Evolutionary conservation across 2,329 filamentous ascomycete genomes (phyloP), one percentile per base, ranked within the genome.

Genomic region (Pseudodiploospora longispora): DNA sequence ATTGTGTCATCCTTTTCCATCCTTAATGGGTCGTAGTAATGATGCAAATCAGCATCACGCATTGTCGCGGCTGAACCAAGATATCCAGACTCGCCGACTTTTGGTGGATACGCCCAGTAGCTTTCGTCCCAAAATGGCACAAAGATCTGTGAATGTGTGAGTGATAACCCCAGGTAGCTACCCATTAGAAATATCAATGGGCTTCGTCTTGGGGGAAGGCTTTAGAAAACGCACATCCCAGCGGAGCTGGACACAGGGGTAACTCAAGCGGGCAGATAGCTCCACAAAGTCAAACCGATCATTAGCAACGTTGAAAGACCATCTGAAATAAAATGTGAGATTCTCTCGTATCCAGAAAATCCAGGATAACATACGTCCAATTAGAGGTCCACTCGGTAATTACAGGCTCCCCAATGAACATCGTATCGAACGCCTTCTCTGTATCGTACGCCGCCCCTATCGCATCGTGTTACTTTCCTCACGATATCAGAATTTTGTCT

Each of bases 61-160:
- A 66, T 66, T 12, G 60, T 64, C 5, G 66, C 66, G 4, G 66
- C 66, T 1, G 67, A 64, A 19, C 70, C 70, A 39, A 74, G 51
- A 42, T 63, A 73, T n/a, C 63, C 62, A 9, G 57, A 56, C 41
- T 63, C 40, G 19, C 67, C 67, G 3, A 61, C 49, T 4, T 58
- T 50, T 0, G 62, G 68, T 4, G 70, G 70, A 40, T 69, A 70
- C 7, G 56, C 46, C 70, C 69, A 73, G 32, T 64, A 52, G 1
- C 52, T 48, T 43, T 71, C 66, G 1, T 55, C 56, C 60, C 65
- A 72, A 19, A 56, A 52, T 3, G 47, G 50, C 4, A 65, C 59
- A 44, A 68, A 71, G 28, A 72, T 67, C 62, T 65, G 33, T 2
- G 27, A 9, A 4, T 6, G 27, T 10, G 19, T 50, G 19, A 19